phyloP scores from a whole-genome alignment of 805 yeast genomes.

The Kluyveromyces dobzhanskii region DNA sequence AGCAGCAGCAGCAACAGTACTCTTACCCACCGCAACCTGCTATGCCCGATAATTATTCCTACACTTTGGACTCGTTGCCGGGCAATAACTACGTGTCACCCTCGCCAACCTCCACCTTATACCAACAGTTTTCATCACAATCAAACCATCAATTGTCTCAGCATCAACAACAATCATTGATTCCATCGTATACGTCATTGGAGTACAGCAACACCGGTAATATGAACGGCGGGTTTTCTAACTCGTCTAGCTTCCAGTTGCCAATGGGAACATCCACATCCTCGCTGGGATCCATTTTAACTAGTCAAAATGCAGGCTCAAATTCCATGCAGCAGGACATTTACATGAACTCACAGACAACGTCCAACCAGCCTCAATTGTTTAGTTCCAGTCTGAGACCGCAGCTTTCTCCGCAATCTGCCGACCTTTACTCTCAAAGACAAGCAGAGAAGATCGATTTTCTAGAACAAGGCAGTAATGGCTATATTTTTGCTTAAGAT shows the following conservation, averaged over 20 bases:
- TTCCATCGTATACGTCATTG: slow-evolving; percentile 3
- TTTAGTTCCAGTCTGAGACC: slow-evolving; percentile 1
- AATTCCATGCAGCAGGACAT: background rate
- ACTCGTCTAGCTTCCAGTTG: slow-evolving; percentile 1
- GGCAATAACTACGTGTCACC: slow-evolving; percentile 6
- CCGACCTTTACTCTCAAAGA: background rate
- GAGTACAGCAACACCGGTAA: background rate
- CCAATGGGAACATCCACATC: slow-evolving; percentile 3
- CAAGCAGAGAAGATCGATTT: slow-evolving; percentile 1
- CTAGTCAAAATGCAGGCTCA: background rate
- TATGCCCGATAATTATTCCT: slow-evolving; percentile 7
- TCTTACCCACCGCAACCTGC: slow-evolving; percentile 16
- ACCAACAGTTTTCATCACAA: background rate
- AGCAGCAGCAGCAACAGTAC: slow-evolving; percentile 10
- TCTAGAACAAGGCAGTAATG: slow-evolving; percentile 4
- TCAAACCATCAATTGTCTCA: slow-evolving; percentile 1
- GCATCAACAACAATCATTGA: slow-evolving; percentile 4
- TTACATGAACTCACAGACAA: background rate
- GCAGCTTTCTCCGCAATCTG: slow-evolving; percentile 1
- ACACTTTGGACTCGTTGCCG: slow-evolving; percentile 9
- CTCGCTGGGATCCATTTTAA: slow-evolving; percentile 1
- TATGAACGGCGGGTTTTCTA: background rate
- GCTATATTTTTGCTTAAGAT: slow-evolving; percentile 1
- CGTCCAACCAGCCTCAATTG: background rate
- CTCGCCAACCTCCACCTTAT: slow-evolving; percentile 1